These are phyloP conservation scores for Lachancea mirantina DNA, from an alignment of 805 yeast species.

Conservation along the genomic window DNA sequence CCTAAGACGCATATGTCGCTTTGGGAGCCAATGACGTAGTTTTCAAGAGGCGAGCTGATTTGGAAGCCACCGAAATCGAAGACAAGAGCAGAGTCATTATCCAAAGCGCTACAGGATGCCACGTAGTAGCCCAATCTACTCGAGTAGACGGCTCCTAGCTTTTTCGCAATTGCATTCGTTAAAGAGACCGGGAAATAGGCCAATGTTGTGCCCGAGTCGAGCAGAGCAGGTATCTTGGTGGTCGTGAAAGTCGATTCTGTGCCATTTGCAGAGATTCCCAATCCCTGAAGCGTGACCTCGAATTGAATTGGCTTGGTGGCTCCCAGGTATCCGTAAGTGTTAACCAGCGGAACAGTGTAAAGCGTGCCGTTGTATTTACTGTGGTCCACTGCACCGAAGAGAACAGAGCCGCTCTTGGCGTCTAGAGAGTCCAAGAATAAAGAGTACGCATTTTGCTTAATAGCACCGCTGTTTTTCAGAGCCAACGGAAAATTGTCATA, in stretches of 20 bases:
- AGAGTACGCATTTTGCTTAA: conserved; percentile 51
- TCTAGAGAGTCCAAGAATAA: conserved; percentile 45
- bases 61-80: conserved; percentile 55
- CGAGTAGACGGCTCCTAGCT: conserved; percentile 41
- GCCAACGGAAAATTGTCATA: conserved; percentile 64
- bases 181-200: conserved; percentile 40
- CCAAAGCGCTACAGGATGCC: conserved; percentile 36
- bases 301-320: conserved; percentile 15
- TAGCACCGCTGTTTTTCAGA: conserved; percentile 51
- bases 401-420: conserved; percentile 43
- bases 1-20: conserved; percentile 40
- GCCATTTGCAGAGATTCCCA: conserved; percentile 26
- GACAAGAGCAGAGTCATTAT: conserved; percentile 31
- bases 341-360: conserved; percentile 45
- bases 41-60: conserved; percentile 42
- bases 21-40: conserved; percentile 24
- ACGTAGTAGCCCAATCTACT: conserved; percentile 38
- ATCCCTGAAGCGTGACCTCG: conserved; percentile 27
- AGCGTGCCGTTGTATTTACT: conserved; percentile 51
- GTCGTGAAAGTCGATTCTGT: conserved; percentile 18
- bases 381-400: conserved; percentile 70
- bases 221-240: conserved; percentile 32
- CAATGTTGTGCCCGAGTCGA: conserved; percentile 52
- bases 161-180: conserved; percentile 16
- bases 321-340: conserved; percentile 22